A percentile compares a stretch with the other conserved stretches of the same genome.
Evolutionary conservation across 2,329 filamentous ascomycete genomes (phyloP).

Genomic region (Aspergillus sp.): DNA sequence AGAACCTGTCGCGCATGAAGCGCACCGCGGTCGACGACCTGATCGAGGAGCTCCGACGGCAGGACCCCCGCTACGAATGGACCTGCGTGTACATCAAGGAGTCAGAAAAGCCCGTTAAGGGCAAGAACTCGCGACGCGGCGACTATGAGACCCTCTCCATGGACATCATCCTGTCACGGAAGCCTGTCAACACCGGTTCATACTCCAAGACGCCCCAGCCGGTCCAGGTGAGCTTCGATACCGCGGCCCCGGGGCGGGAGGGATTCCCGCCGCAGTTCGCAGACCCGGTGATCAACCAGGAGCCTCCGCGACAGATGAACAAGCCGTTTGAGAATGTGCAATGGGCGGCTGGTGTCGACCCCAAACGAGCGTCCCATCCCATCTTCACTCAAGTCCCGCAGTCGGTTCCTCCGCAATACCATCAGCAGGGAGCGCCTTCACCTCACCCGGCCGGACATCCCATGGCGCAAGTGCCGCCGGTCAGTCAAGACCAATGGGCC

Average conservation of each 20-base stretch:
- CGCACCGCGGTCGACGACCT: conserved; percentile 34
- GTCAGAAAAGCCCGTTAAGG: conserved; percentile 24
- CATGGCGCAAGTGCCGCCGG: not conserved
- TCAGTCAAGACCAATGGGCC: conserved; percentile 8
- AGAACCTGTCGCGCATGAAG: conserved; percentile 24
- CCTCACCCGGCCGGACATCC: conserved; percentile 6
- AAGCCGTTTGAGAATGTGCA: not conserved
- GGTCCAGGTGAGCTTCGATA: conserved; percentile 14
- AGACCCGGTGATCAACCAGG: conserved; percentile 1
- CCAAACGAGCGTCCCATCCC: not conserved
- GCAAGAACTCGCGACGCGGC: conserved; percentile 23
- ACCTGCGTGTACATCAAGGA: conserved; percentile 37
- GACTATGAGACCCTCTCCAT: conserved; percentile 32
- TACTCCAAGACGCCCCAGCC: conserved; percentile 14
- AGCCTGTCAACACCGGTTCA: conserved; percentile 16
- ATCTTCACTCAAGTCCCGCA: conserved; percentile 11
- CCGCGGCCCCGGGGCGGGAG: conserved; percentile 10
- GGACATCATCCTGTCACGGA: conserved; percentile 33
- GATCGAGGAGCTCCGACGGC: conserved; percentile 29
- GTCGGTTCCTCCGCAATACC: conserved; percentile 7
- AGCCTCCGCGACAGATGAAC: conserved; percentile 5
- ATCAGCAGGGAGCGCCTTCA: conserved; percentile 9
- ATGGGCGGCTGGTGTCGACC: not conserved
- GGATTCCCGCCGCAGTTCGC: conserved; percentile 5
- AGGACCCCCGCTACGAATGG: conserved; percentile 33